Evolutionary conservation across 2,329 filamentous ascomycete species (phyloP).

Genomic region (Aspergillus ibericus): DNA sequence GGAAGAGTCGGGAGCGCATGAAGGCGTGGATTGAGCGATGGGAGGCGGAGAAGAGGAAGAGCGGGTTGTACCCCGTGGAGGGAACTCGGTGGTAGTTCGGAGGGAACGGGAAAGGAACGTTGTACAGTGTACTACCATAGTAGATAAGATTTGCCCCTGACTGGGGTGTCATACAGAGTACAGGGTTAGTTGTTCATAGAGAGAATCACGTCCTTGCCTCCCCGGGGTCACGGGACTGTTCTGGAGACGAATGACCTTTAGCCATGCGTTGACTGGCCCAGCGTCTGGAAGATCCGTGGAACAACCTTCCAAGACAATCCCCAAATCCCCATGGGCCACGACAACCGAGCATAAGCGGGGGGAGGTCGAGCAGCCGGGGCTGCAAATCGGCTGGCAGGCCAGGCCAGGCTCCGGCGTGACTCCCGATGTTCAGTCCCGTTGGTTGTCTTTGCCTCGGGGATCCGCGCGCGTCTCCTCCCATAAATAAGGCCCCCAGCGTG

Average conservation of each 20-base stretch:
- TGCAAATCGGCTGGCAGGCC: not conserved
- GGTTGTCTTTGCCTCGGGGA: not conserved
- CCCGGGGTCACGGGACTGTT: not conserved
- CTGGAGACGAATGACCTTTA: not conserved
- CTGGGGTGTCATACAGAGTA: no score
- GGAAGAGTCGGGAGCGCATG: slow-evolving; percentile 65
- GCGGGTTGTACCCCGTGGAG: slow-evolving; percentile 55
- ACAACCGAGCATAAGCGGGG: not conserved
- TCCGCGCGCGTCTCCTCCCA: not conserved
- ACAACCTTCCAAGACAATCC: not conserved
- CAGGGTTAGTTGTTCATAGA: no score
- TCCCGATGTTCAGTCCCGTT: not conserved
- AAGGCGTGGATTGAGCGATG: slow-evolving; percentile 66
- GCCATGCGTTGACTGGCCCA: not conserved
- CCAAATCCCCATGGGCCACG: not conserved
- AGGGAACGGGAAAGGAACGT: not conserved
- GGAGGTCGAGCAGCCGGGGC: not conserved
- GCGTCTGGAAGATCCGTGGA: not conserved
- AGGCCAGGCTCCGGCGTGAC: not conserved
- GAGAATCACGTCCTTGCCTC: not conserved
- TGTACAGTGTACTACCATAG: no score
- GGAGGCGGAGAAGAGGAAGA: slow-evolving; percentile 62
- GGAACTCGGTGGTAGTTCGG: slow-evolving; percentile 17
- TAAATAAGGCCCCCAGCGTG: not conserved
- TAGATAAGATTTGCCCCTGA: no score